Conservation (phyloP, 2,329 filamentous ascomycete species). For the Fusarium temperatum region DNA sequence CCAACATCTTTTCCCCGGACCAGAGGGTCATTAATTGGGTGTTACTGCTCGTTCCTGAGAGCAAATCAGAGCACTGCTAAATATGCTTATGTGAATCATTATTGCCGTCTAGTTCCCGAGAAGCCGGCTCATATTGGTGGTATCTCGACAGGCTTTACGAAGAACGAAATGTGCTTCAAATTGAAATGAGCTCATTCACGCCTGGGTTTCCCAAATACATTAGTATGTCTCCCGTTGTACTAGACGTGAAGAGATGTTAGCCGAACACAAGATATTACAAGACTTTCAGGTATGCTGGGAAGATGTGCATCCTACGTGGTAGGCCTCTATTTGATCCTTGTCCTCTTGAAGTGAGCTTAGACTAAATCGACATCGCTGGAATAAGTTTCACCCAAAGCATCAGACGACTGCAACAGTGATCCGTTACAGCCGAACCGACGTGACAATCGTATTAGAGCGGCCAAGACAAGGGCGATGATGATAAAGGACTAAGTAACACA, state of each 20-base stretch:
- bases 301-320: not conserved
- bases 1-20: not conserved
- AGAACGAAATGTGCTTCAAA: not conserved
- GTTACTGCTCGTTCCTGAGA: not conserved
- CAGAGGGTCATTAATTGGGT: not conserved
- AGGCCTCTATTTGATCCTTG: not conserved
- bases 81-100: constrained; percentile 15
- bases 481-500: not conserved
- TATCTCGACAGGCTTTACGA: not conserved
- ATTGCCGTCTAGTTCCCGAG: constrained; percentile 14
- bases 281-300: not conserved
- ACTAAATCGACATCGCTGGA: not conserved
- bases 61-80: constrained; percentile 27
- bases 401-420: not conserved
- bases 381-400: not conserved
- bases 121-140: not conserved
- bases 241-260: not conserved
- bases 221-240: not conserved
- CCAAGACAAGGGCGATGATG: not conserved
- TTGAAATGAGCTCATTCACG: not conserved
- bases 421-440: not conserved
- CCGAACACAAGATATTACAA: not conserved
- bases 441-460: not conserved
- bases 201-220: not conserved
- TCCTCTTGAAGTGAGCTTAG: not conserved